phyloP scores from a whole-genome alignment of 169 alveolate genomes.

The Cryptosporidium sp. region DNA sequence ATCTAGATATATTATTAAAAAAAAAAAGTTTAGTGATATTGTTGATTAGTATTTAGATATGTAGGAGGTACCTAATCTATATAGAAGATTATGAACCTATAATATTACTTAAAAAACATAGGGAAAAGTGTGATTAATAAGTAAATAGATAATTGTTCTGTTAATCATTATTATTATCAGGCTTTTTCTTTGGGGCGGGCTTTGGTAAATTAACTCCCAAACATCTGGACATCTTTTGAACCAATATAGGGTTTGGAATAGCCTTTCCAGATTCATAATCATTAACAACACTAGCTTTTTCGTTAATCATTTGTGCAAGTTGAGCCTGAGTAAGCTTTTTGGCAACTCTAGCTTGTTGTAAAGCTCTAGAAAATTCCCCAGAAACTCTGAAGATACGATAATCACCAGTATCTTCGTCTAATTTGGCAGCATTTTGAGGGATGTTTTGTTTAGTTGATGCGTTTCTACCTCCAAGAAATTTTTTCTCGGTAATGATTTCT shows the following conservation, averaged over 20 bases:
- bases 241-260: slow-evolving; percentile 81
- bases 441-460: slow-evolving; percentile 48
- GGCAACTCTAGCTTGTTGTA: slow-evolving; percentile 82
- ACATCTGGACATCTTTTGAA: slow-evolving; percentile 81
- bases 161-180: slow-evolving; percentile 22
- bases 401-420: slow-evolving; percentile 73
- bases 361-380: slow-evolving; percentile 67
- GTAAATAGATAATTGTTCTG: neutral
- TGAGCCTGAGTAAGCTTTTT: slow-evolving; percentile 84
- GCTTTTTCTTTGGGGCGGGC: slow-evolving; percentile 80
- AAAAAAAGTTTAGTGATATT: neutral
- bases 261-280: slow-evolving; percentile 84
- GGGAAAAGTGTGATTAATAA: neutral
- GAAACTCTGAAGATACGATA: slow-evolving; percentile 72
- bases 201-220: slow-evolving; percentile 81
- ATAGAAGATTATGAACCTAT: neutral
- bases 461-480: slow-evolving; percentile 57
- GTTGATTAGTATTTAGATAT: neutral
- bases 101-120: neutral
- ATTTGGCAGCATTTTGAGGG: slow-evolving; percentile 52
- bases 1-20: no score
- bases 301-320: slow-evolving; percentile 86
- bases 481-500: slow-evolving; percentile 70
- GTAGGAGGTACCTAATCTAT: neutral
- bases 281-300: slow-evolving; percentile 81